Evolutionary conservation across 108 stramenopile species (phyloP), one percentile per base, ranked within the genome.

Genomic region (Heterococcus sp.): DNA sequence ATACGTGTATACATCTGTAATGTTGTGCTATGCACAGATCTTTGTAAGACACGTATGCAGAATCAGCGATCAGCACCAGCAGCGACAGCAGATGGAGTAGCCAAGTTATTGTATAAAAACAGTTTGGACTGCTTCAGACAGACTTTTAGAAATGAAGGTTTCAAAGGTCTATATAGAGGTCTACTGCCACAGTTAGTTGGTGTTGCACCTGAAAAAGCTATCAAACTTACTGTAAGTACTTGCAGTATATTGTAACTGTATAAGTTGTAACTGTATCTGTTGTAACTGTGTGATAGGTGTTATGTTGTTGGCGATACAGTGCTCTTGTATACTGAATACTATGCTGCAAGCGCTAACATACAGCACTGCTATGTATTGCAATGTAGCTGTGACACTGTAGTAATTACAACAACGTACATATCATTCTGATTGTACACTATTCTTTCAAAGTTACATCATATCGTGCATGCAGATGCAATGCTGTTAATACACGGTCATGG

Each of bases 171-270:
- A 0, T 90, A 90, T 73, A 66, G 88, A 11, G 91, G 91, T 2
- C 31, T 90, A 14, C 77, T 75, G 2, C 89, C 90, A 26, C 86
- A 87, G 35, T 69, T 90, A 26, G 66, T 91, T 28, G 89, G 87
- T 5, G 83, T 87, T 27, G 91, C 88, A 8, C 92, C 92, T 3
- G 91, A 78, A 38, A 83, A 83, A 70, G 85, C 85, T 40, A 75
- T 86, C 46, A 86, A 86, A 69, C 75, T 86, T 4, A 37, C 80
- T 1, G 78, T 82, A n/a, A n/a, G n/a, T n/a, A n/a, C n/a, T n/a
- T n/a, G n/a, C 28, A 80, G 26, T 26, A 26, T 63, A 63, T 63
- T 63, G 26, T 26, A 26, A 26, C 58, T 26, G 26, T 26, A 26
- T 26, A 26, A 26, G 26, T 63, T 63, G 26, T 26, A 26, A 26